Conservation (phyloP, 495 filamentous ascomycete species). For the Margaritispora aquatica region DNA sequence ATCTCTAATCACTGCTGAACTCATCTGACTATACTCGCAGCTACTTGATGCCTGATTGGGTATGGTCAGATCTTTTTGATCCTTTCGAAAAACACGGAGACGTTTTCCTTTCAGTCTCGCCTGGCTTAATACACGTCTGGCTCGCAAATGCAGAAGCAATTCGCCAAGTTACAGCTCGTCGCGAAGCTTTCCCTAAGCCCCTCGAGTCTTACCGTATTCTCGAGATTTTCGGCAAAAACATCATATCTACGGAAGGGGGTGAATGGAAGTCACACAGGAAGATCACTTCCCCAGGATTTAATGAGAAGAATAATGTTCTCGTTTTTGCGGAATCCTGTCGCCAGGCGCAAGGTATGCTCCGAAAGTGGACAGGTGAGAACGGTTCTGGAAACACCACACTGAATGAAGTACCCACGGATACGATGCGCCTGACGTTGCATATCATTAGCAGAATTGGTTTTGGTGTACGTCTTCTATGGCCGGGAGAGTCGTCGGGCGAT, state of each 20-base stretch:
- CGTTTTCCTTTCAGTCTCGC: slow-evolving; percentile 49
- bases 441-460: slow-evolving; percentile 66
- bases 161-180: slow-evolving; percentile 49
- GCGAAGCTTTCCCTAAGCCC: slow-evolving; percentile 65
- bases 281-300: slow-evolving; percentile 60
- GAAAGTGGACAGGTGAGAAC: slow-evolving; percentile 44
- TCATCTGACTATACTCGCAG: neutral
- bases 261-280: slow-evolving; percentile 64
- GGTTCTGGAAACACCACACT: slow-evolving; percentile 39
- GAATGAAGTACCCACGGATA: slow-evolving; percentile 46
- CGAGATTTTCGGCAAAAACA: slow-evolving; percentile 56
- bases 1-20: neutral
- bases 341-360: slow-evolving; percentile 52
- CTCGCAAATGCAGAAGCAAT: slow-evolving; percentile 54
- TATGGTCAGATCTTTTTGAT: slow-evolving; percentile 32
- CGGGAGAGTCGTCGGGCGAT: slow-evolving; percentile 26
- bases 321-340: slow-evolving; percentile 55
- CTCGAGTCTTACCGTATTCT: slow-evolving; percentile 49
- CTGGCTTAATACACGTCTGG: slow-evolving; percentile 37
- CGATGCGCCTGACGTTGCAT: slow-evolving; percentile 57
- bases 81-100: slow-evolving; percentile 38
- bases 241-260: slow-evolving; percentile 60
- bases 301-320: slow-evolving; percentile 62
- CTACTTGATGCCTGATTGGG: slow-evolving; percentile 31
- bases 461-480: slow-evolving; percentile 52